These are phyloP conservation scores for Setomelanomma holmii DNA, from an alignment of 2,329 filamentous ascomycete genomes.

Conservation along the genomic window DNA sequence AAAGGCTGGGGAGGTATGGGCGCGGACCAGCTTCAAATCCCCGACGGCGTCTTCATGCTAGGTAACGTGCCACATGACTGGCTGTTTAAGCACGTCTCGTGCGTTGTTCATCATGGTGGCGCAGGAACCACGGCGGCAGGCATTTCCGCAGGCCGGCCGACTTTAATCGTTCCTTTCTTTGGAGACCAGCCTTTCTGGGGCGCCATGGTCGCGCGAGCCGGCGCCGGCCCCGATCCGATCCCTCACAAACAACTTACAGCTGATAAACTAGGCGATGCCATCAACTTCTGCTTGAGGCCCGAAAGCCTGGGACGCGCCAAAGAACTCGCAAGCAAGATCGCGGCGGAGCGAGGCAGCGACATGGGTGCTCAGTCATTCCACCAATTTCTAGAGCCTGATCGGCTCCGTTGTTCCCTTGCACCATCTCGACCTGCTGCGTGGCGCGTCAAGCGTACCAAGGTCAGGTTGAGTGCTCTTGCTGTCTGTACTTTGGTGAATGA, in stretches of 20 bases:
- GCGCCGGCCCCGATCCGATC: constrained; percentile 60
- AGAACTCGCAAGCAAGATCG: constrained; percentile 33
- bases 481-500: constrained; percentile 28
- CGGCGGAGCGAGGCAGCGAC: constrained; percentile 29
- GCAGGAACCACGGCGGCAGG: no score
- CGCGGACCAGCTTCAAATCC: constrained; percentile 20
- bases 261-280: constrained; percentile 55
- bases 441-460: constrained; percentile 28
- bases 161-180: constrained; percentile 64
- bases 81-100: no score
- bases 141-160: constrained; percentile 48
- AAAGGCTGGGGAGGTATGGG: constrained; percentile 56
- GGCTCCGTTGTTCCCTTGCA: constrained; percentile 28
- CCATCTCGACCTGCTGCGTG: constrained; percentile 32
- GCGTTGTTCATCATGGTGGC: no score
- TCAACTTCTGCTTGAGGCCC: constrained; percentile 53
- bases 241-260: constrained; percentile 54
- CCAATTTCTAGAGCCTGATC: constrained; percentile 31
- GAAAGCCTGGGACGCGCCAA: constrained; percentile 30
- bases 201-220: constrained; percentile 57
- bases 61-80: constrained; percentile 56
- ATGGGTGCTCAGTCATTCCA: constrained; percentile 35
- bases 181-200: constrained; percentile 66
- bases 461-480: constrained; percentile 32
- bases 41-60: constrained; percentile 56